Percentiles rank a stretch among this genome's conserved stretches.
phyloP scores from a whole-genome alignment of 768 basidiomycete genomes.

The Trametes cubensis region DNA sequence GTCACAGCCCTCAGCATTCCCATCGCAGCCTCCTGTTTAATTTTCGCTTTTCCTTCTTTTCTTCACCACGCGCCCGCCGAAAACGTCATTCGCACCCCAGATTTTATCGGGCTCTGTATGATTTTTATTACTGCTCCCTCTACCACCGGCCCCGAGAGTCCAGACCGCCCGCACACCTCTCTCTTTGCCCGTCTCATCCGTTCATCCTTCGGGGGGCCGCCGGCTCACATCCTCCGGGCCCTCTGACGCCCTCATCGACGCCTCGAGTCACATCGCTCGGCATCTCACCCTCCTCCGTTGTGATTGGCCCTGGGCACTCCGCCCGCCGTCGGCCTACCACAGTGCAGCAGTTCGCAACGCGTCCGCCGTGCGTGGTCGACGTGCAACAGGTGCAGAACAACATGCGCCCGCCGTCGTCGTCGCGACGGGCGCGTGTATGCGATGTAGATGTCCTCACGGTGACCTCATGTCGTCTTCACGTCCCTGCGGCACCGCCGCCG shows the following conservation, averaged over 20 bases:
- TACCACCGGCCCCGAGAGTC: conserved; percentile 7
- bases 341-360: no score
- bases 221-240: background rate
- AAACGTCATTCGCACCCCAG: conserved; percentile 22
- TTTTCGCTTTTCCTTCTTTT: conserved; percentile 1
- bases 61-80: background rate
- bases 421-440: background rate
- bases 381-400: background rate
- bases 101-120: conserved; percentile 15
- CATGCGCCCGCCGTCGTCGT: background rate
- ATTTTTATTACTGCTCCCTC: background rate
- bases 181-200: background rate
- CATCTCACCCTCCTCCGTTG: background rate
- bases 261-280: conserved; percentile 6
- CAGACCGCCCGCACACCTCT: conserved; percentile 1
- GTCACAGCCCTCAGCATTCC: conserved; percentile 1
- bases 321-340: no score
- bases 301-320: no score
- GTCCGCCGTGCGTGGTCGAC: background rate
- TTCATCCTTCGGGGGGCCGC: background rate
- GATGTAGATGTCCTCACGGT: background rate
- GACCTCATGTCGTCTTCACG: background rate
- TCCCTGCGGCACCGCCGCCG: background rate
- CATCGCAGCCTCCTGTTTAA: conserved; percentile 5
- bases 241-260: background rate